Evolutionary conservation across 257 asterid species (phyloP).

Genomic region (Henckelia pumila): DNA sequence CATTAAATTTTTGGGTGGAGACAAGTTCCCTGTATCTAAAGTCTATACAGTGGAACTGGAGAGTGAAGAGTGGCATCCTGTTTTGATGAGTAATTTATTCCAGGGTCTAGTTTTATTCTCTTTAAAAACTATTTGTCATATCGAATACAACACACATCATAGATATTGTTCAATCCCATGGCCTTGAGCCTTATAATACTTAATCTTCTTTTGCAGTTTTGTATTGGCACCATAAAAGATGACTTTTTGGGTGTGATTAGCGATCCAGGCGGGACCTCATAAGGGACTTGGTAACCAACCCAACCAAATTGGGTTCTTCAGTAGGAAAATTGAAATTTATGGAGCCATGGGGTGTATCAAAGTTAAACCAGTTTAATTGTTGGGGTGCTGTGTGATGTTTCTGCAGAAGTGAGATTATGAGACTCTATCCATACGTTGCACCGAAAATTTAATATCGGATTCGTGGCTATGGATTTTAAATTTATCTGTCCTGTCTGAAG

Average conservation of each 20-base stretch:
- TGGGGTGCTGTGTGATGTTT: background rate
- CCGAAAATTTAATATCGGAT: background rate
- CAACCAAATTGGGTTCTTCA: background rate
- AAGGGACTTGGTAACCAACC: slow-evolving; percentile 21
- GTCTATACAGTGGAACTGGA: background rate
- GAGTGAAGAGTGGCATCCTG: background rate
- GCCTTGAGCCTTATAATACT: slow-evolving; percentile 3
- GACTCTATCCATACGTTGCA: background rate
- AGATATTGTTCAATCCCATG: background rate
- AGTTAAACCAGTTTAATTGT: background rate
- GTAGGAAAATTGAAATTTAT: background rate
- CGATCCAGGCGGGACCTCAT: slow-evolving; percentile 82
- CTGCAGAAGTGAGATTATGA: background rate
- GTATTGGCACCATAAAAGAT: slow-evolving; percentile 90
- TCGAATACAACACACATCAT: background rate
- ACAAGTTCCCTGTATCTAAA: background rate
- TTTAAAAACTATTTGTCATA: background rate
- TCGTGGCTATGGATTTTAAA: background rate
- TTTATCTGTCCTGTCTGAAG: background rate
- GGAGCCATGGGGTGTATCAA: background rate
- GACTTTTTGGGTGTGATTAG: slow-evolving; percentile 95
- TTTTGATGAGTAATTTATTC: background rate
- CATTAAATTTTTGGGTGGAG: background rate
- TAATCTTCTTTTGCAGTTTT: slow-evolving; percentile 51
- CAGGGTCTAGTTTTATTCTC: background rate